Conservation (phyloP, 176 grass and related monocot genomes). For the Alopecurus myosuroides region DNA sequence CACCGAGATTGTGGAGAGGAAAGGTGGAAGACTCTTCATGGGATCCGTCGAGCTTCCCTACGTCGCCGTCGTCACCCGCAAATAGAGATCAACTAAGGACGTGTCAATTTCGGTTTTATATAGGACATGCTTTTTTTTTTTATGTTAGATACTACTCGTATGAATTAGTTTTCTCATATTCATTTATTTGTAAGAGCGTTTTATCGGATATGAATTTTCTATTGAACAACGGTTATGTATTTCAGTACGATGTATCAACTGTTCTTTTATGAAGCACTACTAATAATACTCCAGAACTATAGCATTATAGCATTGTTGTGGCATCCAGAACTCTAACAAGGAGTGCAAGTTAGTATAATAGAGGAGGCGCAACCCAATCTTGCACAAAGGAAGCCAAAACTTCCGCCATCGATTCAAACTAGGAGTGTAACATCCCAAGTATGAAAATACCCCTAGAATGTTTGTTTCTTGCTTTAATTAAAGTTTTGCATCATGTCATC, state of each 20-base stretch:
- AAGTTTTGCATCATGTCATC: too few relatives aligned
- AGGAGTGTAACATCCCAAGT: too few relatives aligned
- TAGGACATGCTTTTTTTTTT: not conserved
- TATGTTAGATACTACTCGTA: not conserved
- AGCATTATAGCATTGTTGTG: not conserved
- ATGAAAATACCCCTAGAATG: too few relatives aligned
- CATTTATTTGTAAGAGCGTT: not conserved
- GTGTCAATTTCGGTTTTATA: fast-evolving
- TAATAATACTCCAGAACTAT: not conserved
- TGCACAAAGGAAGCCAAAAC: too few relatives aligned
- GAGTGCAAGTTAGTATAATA: not conserved
- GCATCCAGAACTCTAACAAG: not conserved
- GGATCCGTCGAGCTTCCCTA: not conserved
- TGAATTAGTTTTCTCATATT: not conserved
- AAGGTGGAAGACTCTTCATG: not conserved
- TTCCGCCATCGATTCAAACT: too few relatives aligned
- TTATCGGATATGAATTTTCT: not conserved
- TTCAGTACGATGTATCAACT: not conserved
- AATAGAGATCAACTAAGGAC: not conserved
- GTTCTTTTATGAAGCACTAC: not conserved
- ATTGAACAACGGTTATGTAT: not conserved
- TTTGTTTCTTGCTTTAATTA: too few relatives aligned
- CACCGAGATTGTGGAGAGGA: not conserved
- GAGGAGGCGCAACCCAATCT: not conserved
- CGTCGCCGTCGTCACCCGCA: not conserved